Evolutionary conservation across 116 monocot species (phyloP), one percentile per base, ranked within the genome.

Genomic region (Cymodocea nodosa): DNA sequence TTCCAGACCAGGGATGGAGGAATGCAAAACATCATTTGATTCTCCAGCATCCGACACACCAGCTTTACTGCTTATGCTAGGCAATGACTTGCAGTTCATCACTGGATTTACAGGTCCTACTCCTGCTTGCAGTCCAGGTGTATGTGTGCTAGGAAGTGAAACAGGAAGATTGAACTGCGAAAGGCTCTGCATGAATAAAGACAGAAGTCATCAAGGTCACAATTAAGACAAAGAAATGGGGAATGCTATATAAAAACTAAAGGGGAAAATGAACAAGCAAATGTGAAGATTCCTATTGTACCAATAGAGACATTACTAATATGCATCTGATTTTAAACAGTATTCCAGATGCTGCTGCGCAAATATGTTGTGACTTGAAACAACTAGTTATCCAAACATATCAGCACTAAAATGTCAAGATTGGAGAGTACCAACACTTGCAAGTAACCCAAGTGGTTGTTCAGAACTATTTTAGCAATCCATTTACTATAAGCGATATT

Each of bases 161-260:
- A 85, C 93, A 40, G 93, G 86, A 77, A 93, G 93, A 78, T 93
- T 93, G 75, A 89, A 93, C 64, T 93, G 93, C 60, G 93, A 93
- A 55, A 93, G 84, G 56, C 89, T 86, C 93, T 93, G 89, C 30
- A 30, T 25, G 81, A 70, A 76, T 63, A 49, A 50, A 13, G 60
- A 24, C 20, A 23, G 50, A 65, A 62, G 19, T n/a, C 11, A 17
- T 5, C 15, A 9, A 3, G 17, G 39, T 11, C 18, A 62, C 18
- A 18, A 4, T 50, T 65, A 51, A 65, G 40, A 51, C 50, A 65
- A 50, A 25, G 4, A 65, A 50, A 49, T 30, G 62, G 4, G 4
- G 17, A 36, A 15, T 39, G 10, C 19, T 18, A 0, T 18, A 40
- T 3, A 62, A 22, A 23, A 22, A 56, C 22, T n/a, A 56, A 15